Evolutionary conservation across 2,329 filamentous ascomycete genomes (phyloP).

Genomic region (Bipolaris oryzae): DNA sequence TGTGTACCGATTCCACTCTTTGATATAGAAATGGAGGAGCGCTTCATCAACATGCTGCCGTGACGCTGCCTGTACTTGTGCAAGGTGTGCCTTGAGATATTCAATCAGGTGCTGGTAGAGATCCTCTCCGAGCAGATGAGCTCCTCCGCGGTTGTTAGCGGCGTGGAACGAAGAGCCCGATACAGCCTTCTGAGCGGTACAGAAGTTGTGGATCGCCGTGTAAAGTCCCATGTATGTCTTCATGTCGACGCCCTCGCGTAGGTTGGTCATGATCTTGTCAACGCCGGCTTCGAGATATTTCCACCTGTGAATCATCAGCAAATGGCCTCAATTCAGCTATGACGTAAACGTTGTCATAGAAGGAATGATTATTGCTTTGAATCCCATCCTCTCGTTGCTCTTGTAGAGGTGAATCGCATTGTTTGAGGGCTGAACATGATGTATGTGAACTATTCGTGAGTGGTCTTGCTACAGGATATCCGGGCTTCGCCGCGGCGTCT

Average conservation of each 20-base stretch:
- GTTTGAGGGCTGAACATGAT: background rate
- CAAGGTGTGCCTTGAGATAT: conserved; percentile 81
- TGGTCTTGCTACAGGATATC: background rate
- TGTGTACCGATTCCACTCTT: conserved; percentile 95
- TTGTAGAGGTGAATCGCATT: background rate
- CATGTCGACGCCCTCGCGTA: conserved; percentile 93
- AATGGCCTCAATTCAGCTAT: background rate
- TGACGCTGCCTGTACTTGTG: conserved; percentile 72
- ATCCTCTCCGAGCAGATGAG: conserved; percentile 93
- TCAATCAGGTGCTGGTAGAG: conserved; percentile 89
- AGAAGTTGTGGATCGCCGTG: conserved; percentile 98
- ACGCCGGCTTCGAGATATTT: conserved; percentile 86
- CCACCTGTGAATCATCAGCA: conserved; percentile 68
- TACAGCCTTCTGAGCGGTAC: conserved; percentile 93
- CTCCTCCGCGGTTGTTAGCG: conserved; percentile 76
- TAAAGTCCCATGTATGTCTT: conserved; percentile 97
- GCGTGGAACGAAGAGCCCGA: conserved; percentile 58
- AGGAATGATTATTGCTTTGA: background rate
- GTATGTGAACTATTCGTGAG: background rate
- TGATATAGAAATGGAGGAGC: conserved; percentile 89
- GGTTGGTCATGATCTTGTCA: conserved; percentile 88
- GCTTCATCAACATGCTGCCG: conserved; percentile 86
- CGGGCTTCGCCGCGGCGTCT: background rate
- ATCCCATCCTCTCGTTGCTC: background rate
- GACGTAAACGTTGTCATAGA: background rate